These are phyloP conservation scores for Acer negundo DNA, from an alignment of 345 rosid species.

Conservation along the genomic window DNA sequence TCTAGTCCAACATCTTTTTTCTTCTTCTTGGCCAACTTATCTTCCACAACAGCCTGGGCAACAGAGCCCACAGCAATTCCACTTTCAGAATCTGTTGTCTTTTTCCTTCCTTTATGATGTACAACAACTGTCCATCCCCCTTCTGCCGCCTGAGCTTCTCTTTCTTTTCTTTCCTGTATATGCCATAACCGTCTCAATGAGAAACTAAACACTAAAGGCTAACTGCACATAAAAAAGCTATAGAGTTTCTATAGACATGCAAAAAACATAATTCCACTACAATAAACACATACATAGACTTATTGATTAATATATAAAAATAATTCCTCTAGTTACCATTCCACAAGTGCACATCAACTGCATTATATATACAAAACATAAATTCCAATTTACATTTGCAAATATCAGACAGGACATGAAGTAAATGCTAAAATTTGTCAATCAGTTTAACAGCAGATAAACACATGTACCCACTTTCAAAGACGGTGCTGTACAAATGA, in stretches of 20 bases:
- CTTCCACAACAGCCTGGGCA: conserved; percentile 66
- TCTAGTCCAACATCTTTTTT: conserved; percentile 64
- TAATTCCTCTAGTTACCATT: not conserved
- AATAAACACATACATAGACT: not conserved
- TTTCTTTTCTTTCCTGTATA: conserved; percentile 70
- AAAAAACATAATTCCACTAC: not conserved
- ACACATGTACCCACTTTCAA: not conserved
- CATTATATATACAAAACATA: not conserved
- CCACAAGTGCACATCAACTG: conserved; percentile 1
- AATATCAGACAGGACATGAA: not conserved
- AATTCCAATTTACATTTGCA: not conserved
- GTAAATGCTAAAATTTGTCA: not conserved
- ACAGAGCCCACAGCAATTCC: conserved; percentile 86
- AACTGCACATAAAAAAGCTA: not conserved
- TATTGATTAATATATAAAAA: not conserved
- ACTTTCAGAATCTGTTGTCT: conserved; percentile 71
- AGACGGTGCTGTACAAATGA: not conserved
- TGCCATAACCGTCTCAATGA: conserved; percentile 18
- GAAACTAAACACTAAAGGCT: conserved; percentile 3
- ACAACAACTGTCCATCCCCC: conserved; percentile 97
- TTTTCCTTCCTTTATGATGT: conserved; percentile 97
- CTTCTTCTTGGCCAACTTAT: conserved; percentile 70
- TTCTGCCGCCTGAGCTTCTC: conserved; percentile 83
- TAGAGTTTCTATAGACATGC: not conserved
- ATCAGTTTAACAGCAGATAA: not conserved